These are phyloP conservation scores for Cerioporus squamosus DNA, from an alignment of 1,284 basidiomycete species.

Conservation along the genomic window DNA sequence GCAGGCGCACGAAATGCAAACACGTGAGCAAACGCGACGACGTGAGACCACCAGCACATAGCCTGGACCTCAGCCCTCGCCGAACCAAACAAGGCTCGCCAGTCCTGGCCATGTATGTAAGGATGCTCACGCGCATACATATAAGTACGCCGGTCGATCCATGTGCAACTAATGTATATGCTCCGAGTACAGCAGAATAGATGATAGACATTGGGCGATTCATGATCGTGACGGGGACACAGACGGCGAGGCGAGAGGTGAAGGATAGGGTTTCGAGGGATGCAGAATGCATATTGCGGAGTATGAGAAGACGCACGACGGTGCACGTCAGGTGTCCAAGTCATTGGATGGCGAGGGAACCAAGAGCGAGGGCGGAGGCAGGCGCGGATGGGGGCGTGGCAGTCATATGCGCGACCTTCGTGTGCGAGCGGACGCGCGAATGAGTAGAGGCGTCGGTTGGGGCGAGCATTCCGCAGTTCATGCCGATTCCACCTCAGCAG, in stretches of 20 bases:
- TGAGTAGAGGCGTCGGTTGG: neutral
- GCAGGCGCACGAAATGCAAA: too few species aligned
- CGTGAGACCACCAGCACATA: too few species aligned
- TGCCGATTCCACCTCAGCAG: conserved; percentile 1
- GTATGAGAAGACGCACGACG: neutral
- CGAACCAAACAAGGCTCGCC: too few species aligned
- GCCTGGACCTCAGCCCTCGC: too few species aligned
- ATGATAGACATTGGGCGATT: conserved; percentile 9
- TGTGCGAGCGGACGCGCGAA: neutral
- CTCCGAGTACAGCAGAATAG: conserved; percentile 25
- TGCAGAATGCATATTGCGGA: neutral
- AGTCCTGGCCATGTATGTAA: too few species aligned
- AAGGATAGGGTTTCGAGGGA: too few species aligned
- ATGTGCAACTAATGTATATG: conserved; percentile 25
- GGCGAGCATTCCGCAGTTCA: neutral
- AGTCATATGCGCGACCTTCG: conserved; percentile 8
- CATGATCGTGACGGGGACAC: neutral
- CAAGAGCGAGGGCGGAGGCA: neutral
- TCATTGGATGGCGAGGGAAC: conserved; percentile 9
- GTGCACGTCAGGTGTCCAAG: conserved; percentile 19
- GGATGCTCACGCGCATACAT: neutral
- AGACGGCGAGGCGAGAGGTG: too few species aligned
- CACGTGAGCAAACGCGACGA: too few species aligned
- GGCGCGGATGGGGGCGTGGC: conserved; percentile 3
- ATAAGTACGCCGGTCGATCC: conserved; percentile 11